Evolutionary conservation across 805 yeast species (phyloP), one percentile per base, ranked within the genome.

Genomic region (Myxozyma mucilagina): DNA sequence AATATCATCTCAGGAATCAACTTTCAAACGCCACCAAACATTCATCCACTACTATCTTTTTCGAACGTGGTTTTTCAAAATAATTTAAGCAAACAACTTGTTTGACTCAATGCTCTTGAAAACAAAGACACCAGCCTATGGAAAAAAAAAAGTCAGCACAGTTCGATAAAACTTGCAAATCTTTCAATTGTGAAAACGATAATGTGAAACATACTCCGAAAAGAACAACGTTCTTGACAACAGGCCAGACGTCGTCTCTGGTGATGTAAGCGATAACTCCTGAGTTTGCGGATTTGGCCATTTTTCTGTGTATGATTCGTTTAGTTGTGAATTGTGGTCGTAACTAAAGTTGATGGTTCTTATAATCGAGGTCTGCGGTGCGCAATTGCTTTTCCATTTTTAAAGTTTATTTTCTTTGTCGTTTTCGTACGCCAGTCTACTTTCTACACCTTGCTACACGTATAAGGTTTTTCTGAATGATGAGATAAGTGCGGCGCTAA

Each of bases 231-330:
- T 62, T 62, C 54, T 52, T 48, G 7, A 63, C 52, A 38, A 62
- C 34, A n/a, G 66, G 66, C 60, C 63, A 59, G 11, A 44, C 60
- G 14, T 59, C 59, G 34, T 61, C 63, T 11, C 60, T n/a, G 20
- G 39, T 36, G 11, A 61, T 32, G 32, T 44, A 18, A 24, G 56
- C 49, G 14, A 61, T 18, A 34, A 56, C 45, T 18, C 59, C 53
- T 10, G 47, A 14, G 13, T 43, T 53, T 34, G 38, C 6, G 29
- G 53, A 3, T 29, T 58, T 43, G 34, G 63, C 63, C 63, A 58
- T 62, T 45, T 31, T 53, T 31, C 4, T 14, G 10, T 47, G 10
- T 16, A 14, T n/a, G 14, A n/a, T n/a, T n/a, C n/a, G n/a, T n/a
- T n/a, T n/a, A n/a, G n/a, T n/a, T n/a, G n/a, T n/a, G n/a, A n/a